Evolutionary conservation across 192 early-diverging fungal genomes (phyloP).

Genomic region (Spinellus fusiger): DNA sequence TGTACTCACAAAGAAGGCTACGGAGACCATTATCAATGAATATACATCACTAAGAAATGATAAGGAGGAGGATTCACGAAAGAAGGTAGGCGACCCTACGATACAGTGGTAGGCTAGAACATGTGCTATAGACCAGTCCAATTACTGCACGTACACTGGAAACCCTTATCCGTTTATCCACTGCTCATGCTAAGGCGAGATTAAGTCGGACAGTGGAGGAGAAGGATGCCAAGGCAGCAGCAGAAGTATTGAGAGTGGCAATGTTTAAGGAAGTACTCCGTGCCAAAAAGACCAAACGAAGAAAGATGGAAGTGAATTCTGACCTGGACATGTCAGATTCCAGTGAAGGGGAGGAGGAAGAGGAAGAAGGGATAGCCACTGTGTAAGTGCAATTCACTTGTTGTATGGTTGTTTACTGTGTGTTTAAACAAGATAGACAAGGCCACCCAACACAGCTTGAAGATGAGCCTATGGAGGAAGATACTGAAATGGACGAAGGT

Average conservation of each 20-base stretch:
- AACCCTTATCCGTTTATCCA: slow-evolving; percentile 93
- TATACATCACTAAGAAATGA: slow-evolving; percentile 84
- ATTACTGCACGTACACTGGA: slow-evolving; percentile 97
- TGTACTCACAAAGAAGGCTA: slow-evolving; percentile 72
- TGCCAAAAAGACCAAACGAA: slow-evolving; percentile 39
- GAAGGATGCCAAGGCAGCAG: slow-evolving; percentile 80
- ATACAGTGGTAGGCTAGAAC: neutral
- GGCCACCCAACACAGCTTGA: neutral
- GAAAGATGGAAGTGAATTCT: slow-evolving; percentile 32
- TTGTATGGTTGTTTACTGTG: too few species aligned
- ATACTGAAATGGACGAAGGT: slow-evolving; percentile 18
- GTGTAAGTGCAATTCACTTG: neutral
- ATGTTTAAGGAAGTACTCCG: slow-evolving; percentile 84
- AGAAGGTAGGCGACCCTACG: slow-evolving; percentile 46
- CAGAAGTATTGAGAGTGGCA: slow-evolving; percentile 79
- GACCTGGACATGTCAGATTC: slow-evolving; percentile 44
- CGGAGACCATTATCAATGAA: slow-evolving; percentile 72
- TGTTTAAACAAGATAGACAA: too few species aligned
- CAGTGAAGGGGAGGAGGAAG: slow-evolving; percentile 29
- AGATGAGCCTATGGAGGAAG: slow-evolving; percentile 19
- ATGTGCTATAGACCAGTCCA: slow-evolving; percentile 68
- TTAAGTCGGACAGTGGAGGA: slow-evolving; percentile 76
- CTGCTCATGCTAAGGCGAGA: slow-evolving; percentile 93
- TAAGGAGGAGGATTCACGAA: slow-evolving; percentile 60
- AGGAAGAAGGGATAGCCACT: neutral